Evolutionary conservation across 805 yeast species (phyloP).

Genomic region (Blastobotrys chiropterorum): DNA sequence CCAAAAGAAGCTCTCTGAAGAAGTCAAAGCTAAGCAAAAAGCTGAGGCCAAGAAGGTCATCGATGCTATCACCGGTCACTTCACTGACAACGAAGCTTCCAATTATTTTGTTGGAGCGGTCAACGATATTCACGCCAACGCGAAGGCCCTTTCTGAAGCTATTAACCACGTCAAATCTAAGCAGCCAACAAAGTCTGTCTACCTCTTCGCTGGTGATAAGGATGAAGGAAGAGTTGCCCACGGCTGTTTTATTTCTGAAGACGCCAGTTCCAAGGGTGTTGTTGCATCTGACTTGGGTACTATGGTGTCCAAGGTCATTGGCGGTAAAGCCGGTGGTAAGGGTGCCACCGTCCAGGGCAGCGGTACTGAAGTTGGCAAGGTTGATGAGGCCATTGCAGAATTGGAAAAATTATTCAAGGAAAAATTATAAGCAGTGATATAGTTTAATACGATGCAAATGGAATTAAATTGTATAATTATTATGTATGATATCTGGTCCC

Average conservation of each 20-base stretch:
- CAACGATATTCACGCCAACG: constrained; percentile 62
- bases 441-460: too few relatives aligned
- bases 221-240: constrained; percentile 75
- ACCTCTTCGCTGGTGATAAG: constrained; percentile 65
- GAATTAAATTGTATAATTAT: background rate
- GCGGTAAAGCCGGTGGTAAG: constrained; percentile 99
- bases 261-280: constrained; percentile 60
- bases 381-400: constrained; percentile 67
- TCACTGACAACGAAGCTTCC: constrained; percentile 48
- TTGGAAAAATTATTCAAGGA: constrained; percentile 39
- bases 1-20: constrained; percentile 85
- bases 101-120: constrained; percentile 61
- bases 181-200: constrained; percentile 66
- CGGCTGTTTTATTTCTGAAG: constrained; percentile 82
- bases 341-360: constrained; percentile 95
- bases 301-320: constrained; percentile 65
- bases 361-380: constrained; percentile 74
- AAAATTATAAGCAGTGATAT: background rate
- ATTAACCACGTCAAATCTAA: constrained; percentile 75
- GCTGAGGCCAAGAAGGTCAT: constrained; percentile 76
- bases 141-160: constrained; percentile 93
- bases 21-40: constrained; percentile 80
- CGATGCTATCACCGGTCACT: constrained; percentile 68
- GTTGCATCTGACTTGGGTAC: constrained; percentile 66
- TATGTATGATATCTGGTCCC: constrained; percentile 8